Conservation (phyloP, 345 rosid genomes). For the Populus euphratica region DNA sequence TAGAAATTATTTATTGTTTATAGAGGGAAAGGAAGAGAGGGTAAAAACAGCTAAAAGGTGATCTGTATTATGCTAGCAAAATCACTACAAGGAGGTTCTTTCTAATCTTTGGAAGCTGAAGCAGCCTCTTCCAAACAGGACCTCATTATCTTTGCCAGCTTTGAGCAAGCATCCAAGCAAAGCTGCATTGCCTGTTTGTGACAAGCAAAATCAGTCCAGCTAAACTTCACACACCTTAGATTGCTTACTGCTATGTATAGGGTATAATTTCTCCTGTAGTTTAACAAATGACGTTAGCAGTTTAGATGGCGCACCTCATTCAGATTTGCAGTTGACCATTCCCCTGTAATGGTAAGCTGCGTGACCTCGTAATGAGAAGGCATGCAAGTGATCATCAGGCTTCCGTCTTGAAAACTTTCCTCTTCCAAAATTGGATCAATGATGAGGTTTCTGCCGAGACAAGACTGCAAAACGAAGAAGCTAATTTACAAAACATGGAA, state of each 20-base stretch:
- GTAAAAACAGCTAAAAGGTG: neutral
- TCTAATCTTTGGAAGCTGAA: conserved; percentile 45
- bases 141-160: conserved; percentile 80
- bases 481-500: neutral
- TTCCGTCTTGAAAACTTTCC: conserved; percentile 87
- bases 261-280: neutral
- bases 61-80: neutral
- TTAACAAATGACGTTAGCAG: neutral
- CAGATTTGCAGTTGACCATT: conserved; percentile 75
- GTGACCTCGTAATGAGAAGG: conserved; percentile 88
- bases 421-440: conserved; percentile 82
- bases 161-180: conserved; percentile 75
- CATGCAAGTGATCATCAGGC: conserved; percentile 76
- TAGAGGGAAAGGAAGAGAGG: neutral
- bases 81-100: neutral
- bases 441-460: conserved; percentile 66
- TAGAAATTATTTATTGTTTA: neutral
- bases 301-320: conserved; percentile 54
- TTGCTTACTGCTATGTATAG: neutral
- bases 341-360: conserved; percentile 77
- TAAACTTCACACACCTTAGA: neutral
- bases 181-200: conserved; percentile 84
- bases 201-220: conserved; percentile 7
- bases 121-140: conserved; percentile 73
- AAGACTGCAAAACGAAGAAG: conserved; percentile 44